Conservation (phyloP, 768 basidiomycete species). For the Leccinellum rugosiceps region DNA sequence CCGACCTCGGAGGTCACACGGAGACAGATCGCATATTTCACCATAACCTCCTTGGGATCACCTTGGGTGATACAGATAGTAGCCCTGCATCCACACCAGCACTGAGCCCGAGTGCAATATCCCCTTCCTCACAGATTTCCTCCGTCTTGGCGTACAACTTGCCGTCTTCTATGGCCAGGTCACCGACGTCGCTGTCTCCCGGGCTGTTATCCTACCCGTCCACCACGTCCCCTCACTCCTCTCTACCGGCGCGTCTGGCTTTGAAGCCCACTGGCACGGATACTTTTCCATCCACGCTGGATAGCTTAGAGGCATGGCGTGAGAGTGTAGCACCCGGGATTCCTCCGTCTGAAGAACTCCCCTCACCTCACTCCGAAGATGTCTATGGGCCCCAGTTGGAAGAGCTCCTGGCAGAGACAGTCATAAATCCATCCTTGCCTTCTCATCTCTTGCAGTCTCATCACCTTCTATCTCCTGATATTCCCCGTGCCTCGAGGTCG, state of each 20-base stretch:
- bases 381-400: neutral
- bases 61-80: constrained; percentile 14
- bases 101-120: constrained; percentile 19
- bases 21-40: constrained; percentile 33
- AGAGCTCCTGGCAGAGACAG: constrained; percentile 9
- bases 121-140: constrained; percentile 20
- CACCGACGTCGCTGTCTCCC: constrained; percentile 16
- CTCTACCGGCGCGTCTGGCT: constrained; percentile 15
- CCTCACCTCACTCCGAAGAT: constrained; percentile 15
- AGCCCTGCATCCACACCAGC: constrained; percentile 25
- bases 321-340: constrained; percentile 18
- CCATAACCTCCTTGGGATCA: constrained; percentile 15
- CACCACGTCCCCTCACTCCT: constrained; percentile 14
- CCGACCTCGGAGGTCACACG: constrained; percentile 30
- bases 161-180: constrained; percentile 13
- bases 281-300: constrained; percentile 30
- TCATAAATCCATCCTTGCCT: constrained; percentile 3
- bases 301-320: constrained; percentile 29
- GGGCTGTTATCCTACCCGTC: constrained; percentile 6
- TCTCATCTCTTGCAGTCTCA: constrained; percentile 6
- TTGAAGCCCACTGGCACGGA: constrained; percentile 30
- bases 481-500: constrained; percentile 11
- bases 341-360: constrained; percentile 16
- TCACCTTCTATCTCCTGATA: neutral
- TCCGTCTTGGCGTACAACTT: constrained; percentile 12